phyloP scores from a whole-genome alignment of 73 alveolate genomes.

The Paramecium pentaurelia region DNA sequence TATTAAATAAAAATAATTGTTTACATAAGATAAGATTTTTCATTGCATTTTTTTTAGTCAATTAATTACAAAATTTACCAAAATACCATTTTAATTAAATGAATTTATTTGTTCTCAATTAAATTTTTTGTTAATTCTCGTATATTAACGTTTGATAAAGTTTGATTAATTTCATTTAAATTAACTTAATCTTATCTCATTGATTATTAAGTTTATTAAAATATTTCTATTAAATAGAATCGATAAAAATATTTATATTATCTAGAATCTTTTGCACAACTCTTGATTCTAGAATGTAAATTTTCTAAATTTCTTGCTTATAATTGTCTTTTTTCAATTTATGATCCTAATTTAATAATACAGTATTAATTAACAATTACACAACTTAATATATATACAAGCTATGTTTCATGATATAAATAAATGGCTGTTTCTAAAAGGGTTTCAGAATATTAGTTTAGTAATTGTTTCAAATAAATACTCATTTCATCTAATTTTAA shows the following conservation, averaged over 20 bases:
- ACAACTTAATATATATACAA: background rate
- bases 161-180: background rate
- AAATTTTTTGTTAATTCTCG: background rate
- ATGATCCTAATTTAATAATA: background rate
- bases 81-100: background rate
- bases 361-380: background rate
- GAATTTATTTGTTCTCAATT: background rate
- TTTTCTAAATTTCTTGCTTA: background rate
- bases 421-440: background rate
- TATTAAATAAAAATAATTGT: background rate
- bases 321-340: background rate
- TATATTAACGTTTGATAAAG: background rate
- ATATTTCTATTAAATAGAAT: background rate
- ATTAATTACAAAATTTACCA: background rate
- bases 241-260: background rate
- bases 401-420: background rate
- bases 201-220: background rate
- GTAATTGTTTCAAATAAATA: background rate
- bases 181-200: background rate
- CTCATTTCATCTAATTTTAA: background rate
- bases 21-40: background rate
- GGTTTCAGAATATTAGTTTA: background rate
- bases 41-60: background rate
- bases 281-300: background rate
- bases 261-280: background rate